Conservation (phyloP, 2,329 filamentous ascomycete genomes). For the Nothophaeocryptopus gaeumannii region DNA sequence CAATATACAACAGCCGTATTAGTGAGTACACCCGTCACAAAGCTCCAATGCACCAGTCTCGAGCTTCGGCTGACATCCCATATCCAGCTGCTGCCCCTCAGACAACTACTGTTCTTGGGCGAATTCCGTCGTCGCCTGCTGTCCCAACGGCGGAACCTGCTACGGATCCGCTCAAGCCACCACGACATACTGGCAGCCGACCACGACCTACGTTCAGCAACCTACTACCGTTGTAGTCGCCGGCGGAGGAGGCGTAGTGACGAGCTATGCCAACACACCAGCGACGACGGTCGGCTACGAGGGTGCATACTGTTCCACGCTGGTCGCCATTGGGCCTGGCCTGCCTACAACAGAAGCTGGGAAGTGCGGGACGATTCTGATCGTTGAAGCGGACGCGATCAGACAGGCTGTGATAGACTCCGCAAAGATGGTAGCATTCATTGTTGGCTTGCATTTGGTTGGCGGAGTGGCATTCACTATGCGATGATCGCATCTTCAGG, state of each 20-base stretch:
- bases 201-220: slow-evolving; percentile 22
- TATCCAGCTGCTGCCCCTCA: slow-evolving; percentile 34
- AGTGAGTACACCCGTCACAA: slow-evolving; percentile 33
- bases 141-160: slow-evolving; percentile 33
- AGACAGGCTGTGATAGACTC: slow-evolving; percentile 16
- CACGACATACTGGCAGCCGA: slow-evolving; percentile 21
- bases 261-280: slow-evolving; percentile 7
- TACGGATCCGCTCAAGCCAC: slow-evolving; percentile 27
- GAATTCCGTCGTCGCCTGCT: slow-evolving; percentile 35
- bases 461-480: slow-evolving; percentile 21
- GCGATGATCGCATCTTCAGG: slow-evolving; percentile 8
- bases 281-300: slow-evolving; percentile 22
- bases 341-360: slow-evolving; percentile 33
- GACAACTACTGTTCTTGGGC: slow-evolving; percentile 33
- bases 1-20: slow-evolving; percentile 42
- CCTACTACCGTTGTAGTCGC: slow-evolving; percentile 24
- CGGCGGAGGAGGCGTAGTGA: slow-evolving; percentile 20
- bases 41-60: not conserved
- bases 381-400: slow-evolving; percentile 27
- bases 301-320: slow-evolving; percentile 35
- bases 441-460: slow-evolving; percentile 22
- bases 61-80: not conserved
- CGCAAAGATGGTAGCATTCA: slow-evolving; percentile 18
- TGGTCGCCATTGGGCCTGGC: slow-evolving; percentile 33
- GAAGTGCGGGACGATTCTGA: slow-evolving; percentile 37